phyloP scores from a whole-genome alignment of 2,329 filamentous ascomycete genomes.

The Onygenales sp. region DNA sequence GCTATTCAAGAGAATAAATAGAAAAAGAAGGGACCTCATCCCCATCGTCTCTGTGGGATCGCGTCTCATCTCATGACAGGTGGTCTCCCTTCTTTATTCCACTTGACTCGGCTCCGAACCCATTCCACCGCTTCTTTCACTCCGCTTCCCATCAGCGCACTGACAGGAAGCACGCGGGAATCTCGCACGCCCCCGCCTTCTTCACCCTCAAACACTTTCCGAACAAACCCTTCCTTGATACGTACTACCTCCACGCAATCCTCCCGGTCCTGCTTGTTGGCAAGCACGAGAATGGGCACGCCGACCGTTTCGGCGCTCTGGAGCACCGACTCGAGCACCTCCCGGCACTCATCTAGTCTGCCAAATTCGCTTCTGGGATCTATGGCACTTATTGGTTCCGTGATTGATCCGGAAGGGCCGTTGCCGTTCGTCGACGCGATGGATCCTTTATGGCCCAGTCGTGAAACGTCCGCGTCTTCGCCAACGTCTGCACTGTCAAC shows the following conservation, averaged over 20 bases:
- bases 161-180: conserved; percentile 81
- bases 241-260: conserved; percentile 95
- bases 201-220: conserved; percentile 91
- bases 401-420: conserved; percentile 14
- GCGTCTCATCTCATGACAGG: conserved; percentile 73
- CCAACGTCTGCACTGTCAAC: conserved; percentile 92
- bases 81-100: conserved; percentile 89
- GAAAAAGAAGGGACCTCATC: neutral
- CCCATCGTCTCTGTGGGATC: neutral
- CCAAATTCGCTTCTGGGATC: conserved; percentile 29
- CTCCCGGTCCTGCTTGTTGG: conserved; percentile 96
- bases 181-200: conserved; percentile 80
- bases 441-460: conserved; percentile 20
- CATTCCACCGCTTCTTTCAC: conserved; percentile 96
- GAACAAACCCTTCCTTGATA: conserved; percentile 93
- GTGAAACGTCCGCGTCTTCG: conserved; percentile 59
- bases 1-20: neutral
- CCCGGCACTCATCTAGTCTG: conserved; percentile 75
- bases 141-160: conserved; percentile 70
- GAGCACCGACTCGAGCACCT: conserved; percentile 83
- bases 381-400: conserved; percentile 26
- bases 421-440: neutral
- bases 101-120: conserved; percentile 82
- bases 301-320: conserved; percentile 81
- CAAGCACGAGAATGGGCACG: conserved; percentile 81